Conservation (phyloP, 768 basidiomycete genomes). For the Russula emetica region DNA sequence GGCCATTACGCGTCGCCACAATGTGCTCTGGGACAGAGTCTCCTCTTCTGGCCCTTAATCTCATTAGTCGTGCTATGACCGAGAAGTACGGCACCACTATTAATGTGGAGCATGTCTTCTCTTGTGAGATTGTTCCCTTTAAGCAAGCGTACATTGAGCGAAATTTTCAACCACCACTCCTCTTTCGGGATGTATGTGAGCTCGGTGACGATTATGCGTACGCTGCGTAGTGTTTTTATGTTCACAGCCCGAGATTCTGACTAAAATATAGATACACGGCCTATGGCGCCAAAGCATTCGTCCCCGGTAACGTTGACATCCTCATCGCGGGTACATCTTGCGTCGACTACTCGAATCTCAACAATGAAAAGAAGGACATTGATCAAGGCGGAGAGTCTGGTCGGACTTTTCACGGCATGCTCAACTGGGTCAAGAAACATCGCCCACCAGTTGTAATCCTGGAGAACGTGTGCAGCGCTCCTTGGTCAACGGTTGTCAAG, state of each 20-base stretch:
- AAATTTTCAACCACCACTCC: constrained; percentile 86
- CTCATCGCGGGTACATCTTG: constrained; percentile 94
- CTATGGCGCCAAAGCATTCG: constrained; percentile 78
- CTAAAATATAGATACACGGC: constrained; percentile 67
- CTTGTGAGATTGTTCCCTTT: constrained; percentile 95
- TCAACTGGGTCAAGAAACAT: constrained; percentile 84
- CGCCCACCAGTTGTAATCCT: constrained; percentile 88
- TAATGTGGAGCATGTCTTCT: constrained; percentile 88
- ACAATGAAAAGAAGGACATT: constrained; percentile 87
- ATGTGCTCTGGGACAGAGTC: constrained; percentile 99
- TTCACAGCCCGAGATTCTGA: constrained; percentile 14
- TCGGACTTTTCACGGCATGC: constrained; percentile 91
- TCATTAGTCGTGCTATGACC: constrained; percentile 72
- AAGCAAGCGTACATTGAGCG: constrained; percentile 97
- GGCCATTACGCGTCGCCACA: constrained; percentile 88
- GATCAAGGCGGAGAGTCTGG: constrained; percentile 90
- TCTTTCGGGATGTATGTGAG: constrained; percentile 94
- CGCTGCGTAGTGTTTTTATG: constrained; percentile 30
- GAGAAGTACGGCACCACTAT: constrained; percentile 62
- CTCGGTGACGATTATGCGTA: constrained; percentile 75
- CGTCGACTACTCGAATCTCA: constrained; percentile 95
- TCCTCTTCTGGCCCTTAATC: constrained; percentile 81
- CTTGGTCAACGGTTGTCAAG: constrained; percentile 72
- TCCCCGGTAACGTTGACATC: constrained; percentile 88
- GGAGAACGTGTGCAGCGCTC: constrained; percentile 90